Evolutionary conservation across 345 rosid species (phyloP).

Genomic region (Syzygium oleosum): DNA sequence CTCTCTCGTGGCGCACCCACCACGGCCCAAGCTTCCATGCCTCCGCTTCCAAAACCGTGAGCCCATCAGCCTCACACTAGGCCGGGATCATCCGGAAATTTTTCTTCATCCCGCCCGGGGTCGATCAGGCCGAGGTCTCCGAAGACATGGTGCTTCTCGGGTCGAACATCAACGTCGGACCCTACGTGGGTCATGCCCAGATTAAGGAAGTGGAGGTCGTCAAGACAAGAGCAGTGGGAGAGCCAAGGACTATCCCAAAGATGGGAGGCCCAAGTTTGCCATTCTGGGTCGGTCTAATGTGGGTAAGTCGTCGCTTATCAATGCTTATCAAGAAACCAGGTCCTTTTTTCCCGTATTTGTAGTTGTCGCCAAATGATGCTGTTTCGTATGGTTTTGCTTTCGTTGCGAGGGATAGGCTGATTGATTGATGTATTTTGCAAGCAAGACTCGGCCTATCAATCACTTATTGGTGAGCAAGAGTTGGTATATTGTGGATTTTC

Average conservation of each 20-base stretch:
- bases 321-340: no score
- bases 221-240: slow-evolving; percentile 70
- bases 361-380: no score
- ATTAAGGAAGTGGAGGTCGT: slow-evolving; percentile 80
- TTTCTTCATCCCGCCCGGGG: slow-evolving; percentile 66
- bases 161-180: slow-evolving; percentile 78
- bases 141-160: slow-evolving; percentile 72
- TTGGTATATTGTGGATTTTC: no score
- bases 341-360: no score
- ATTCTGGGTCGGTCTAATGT: slow-evolving; percentile 71
- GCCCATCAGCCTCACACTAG: slow-evolving; percentile 19
- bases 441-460: no score
- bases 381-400: no score
- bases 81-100: slow-evolving; percentile 25
- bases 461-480: no score
- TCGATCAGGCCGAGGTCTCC: slow-evolving; percentile 48
- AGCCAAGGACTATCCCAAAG: slow-evolving; percentile 81
- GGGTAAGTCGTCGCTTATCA: no score
- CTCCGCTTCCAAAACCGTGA: slow-evolving; percentile 17
- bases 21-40: slow-evolving; percentile 10
- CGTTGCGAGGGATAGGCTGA: no score
- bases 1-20: slow-evolving; percentile 3
- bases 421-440: no score
- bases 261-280: slow-evolving; percentile 73
- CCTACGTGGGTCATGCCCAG: slow-evolving; percentile 59